Evolutionary conservation across 2,329 filamentous ascomycete genomes (phyloP).

Genomic region (Chrysosporium queenslandicum): DNA sequence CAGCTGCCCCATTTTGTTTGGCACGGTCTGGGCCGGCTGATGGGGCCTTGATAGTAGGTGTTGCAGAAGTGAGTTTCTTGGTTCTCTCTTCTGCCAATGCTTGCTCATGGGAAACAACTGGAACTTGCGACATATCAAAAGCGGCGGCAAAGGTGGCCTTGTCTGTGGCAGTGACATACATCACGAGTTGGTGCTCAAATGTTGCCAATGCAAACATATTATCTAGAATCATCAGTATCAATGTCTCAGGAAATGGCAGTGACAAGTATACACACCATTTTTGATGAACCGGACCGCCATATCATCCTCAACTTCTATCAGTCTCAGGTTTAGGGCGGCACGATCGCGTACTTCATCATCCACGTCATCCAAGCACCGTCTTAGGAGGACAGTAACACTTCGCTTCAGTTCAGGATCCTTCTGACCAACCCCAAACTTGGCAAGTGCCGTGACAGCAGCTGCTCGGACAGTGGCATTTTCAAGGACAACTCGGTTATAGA

Average conservation of each 20-base stretch:
- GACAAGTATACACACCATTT: slow-evolving; percentile 54
- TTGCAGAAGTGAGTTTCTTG: slow-evolving; percentile 90
- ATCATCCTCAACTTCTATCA: slow-evolving; percentile 88
- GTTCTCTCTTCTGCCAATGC: slow-evolving; percentile 91
- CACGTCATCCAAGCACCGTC: slow-evolving; percentile 86
- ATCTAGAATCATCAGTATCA: slow-evolving; percentile 44
- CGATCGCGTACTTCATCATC: slow-evolving; percentile 97
- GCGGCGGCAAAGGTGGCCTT: slow-evolving; percentile 72
- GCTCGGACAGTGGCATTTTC: slow-evolving; percentile 95
- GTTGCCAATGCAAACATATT: slow-evolving; percentile 90
- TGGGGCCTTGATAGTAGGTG: slow-evolving; percentile 87
- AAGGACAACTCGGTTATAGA: slow-evolving; percentile 95
- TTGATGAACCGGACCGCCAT: slow-evolving; percentile 81
- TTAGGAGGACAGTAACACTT: slow-evolving; percentile 85
- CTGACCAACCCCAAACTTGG: slow-evolving; percentile 95
- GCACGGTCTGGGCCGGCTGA: slow-evolving; percentile 68
- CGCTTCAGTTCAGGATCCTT: slow-evolving; percentile 95
- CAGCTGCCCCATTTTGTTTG: slow-evolving; percentile 55
- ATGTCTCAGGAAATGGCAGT: background rate
- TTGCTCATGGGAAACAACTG: slow-evolving; percentile 89
- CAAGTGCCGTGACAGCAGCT: slow-evolving; percentile 85
- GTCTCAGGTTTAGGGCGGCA: slow-evolving; percentile 77
- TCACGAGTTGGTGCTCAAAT: slow-evolving; percentile 92
- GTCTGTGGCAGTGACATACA: slow-evolving; percentile 91
- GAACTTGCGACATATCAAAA: slow-evolving; percentile 85